Evolutionary conservation across 164 flowering plant genomes (phyloP).

Genomic region (Santalum album): DNA sequence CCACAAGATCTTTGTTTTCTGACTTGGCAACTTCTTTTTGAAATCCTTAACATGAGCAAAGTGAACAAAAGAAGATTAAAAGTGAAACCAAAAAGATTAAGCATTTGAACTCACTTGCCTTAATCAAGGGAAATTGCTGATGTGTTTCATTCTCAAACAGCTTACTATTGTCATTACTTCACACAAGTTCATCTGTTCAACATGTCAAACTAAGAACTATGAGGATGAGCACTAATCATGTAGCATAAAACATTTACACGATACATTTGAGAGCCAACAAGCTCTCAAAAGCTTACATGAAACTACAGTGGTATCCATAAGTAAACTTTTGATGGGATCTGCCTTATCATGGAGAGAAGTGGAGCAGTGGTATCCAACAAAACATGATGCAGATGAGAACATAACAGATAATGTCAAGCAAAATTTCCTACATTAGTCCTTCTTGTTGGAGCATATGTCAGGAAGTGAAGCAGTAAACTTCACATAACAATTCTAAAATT

Average conservation of each 20-base stretch:
- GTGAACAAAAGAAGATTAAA: neutral
- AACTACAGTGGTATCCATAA: too few relatives aligned
- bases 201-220: neutral
- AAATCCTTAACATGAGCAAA: conserved; percentile 13
- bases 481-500: neutral
- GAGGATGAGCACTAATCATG: neutral
- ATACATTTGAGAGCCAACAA: too few relatives aligned
- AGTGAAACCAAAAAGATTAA: neutral
- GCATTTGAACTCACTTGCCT: conserved; percentile 34
- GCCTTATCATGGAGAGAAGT: too few relatives aligned
- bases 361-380: too few relatives aligned
- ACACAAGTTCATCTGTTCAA: conserved; percentile 65
- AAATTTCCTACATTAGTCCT: too few relatives aligned
- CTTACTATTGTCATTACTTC: conserved; percentile 41
- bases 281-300: too few relatives aligned
- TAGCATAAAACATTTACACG: too few relatives aligned
- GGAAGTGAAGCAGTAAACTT: too few relatives aligned
- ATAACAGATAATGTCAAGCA: too few relatives aligned
- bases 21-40: conserved; percentile 90
- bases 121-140: conserved; percentile 55
- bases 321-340: too few relatives aligned
- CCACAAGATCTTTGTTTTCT: conserved; percentile 78
- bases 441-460: too few relatives aligned
- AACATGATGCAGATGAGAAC: too few relatives aligned
- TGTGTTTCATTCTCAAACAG: conserved; percentile 59